Base-by-base conservation (phyloP, 257 asterid species). In the Penstemon davidsonii region DNA sequence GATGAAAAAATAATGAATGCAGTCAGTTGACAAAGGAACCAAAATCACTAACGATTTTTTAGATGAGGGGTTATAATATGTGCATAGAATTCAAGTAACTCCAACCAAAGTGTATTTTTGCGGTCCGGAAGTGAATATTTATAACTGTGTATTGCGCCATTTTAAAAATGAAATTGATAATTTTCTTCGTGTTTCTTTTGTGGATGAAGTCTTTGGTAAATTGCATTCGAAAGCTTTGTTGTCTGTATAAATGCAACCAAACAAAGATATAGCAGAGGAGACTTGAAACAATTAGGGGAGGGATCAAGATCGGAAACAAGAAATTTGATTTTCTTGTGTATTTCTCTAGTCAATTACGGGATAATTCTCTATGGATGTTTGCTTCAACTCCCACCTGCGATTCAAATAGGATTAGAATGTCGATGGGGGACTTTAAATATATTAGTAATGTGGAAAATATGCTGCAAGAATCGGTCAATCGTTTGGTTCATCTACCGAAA, bases 391-490 rank as follows among this genome's bases (percentile, higher is more conserved):
- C 45, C 45, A 76, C 65, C 41, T 67, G 78, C 37, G 54, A 75
- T 67, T 91, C 91, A 45, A 79, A 83, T 72, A 77, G 58, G 42
- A 89, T 89, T 52, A 85, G 98, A 71, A 44, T 12, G 19, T 89
- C 96, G 96, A 90, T 92, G 98, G 98, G 98, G 0, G 85, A 92
- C 51, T 92, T 89, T 75, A 71, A 74, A 3, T 19, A 69, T 50
- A 92, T 92, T 58, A 83, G 73, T 73, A 92, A 92, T 8, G 95
- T 92, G 60, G 96, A 0, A 92, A 92, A 68, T 89, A 90, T 77
- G 93, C 98, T n/a, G 97, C 98, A 0, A 82, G 98, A 76, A 96
- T 92, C 11, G 98, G 96, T n/a, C 97, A 90, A 67, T 90, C 98
- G 5, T 91, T 92, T 40, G 82, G 97, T 71, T 92, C 98, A 36